A percentile compares a stretch with the other conserved stretches of the same genome.
phyloP scores from a whole-genome alignment of 140 eudicot species.

The Oenanthe javanica region DNA sequence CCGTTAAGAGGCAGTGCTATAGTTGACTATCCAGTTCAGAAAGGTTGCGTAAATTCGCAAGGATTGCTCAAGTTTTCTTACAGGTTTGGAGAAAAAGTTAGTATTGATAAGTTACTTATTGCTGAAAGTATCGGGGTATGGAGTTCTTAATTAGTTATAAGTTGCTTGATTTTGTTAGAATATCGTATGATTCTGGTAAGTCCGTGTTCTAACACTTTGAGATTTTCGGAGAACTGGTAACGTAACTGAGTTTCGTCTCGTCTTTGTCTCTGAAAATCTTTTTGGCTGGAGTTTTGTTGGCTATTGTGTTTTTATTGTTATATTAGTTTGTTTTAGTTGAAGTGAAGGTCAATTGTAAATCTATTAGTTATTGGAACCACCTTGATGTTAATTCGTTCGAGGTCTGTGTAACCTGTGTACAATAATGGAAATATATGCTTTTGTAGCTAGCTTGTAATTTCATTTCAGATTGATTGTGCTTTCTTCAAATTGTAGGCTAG shows the following conservation, averaged over 20 bases:
- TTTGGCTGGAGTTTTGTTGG: background rate
- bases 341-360: background rate
- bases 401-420: background rate
- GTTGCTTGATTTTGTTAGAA: background rate
- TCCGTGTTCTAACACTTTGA: too few species aligned
- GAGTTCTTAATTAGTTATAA: background rate
- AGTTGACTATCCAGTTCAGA: conserved; percentile 35
- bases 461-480: background rate
- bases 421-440: background rate
- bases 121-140: conserved; percentile 37
- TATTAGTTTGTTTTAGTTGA: background rate
- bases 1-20: conserved; percentile 45
- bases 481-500: background rate
- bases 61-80: conserved; percentile 50
- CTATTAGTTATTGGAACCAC: conserved; percentile 1
- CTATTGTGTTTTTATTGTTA: background rate
- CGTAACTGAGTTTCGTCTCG: background rate
- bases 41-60: conserved; percentile 48
- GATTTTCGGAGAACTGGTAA: too few species aligned
- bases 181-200: too few species aligned
- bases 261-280: background rate
- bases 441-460: background rate
- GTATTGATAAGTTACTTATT: conserved; percentile 43
- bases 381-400: background rate
- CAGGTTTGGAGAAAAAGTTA: conserved; percentile 50